Conservation (phyloP, 306 rosid species). For the Myrica gale region DNA sequence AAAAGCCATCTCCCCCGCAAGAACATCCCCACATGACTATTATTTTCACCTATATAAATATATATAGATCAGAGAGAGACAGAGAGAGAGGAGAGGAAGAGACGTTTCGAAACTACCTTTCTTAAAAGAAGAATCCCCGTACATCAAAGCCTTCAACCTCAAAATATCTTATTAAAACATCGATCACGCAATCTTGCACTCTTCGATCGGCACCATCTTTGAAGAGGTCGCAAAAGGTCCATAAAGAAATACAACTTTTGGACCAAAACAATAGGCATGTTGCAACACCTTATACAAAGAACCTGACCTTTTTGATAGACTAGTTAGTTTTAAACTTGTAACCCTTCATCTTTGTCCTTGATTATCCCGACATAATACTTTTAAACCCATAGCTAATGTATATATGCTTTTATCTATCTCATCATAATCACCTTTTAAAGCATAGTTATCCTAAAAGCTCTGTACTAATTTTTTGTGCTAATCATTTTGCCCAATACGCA, state of each 20-base stretch:
- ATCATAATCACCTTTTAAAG: constrained; percentile 47
- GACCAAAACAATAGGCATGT: constrained; percentile 40
- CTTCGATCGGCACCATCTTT: constrained; percentile 10
- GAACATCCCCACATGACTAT: constrained; percentile 28
- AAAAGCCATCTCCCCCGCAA: constrained; percentile 41
- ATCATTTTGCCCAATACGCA: background rate
- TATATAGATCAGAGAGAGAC: background rate
- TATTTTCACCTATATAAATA: constrained; percentile 7
- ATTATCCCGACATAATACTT: constrained; percentile 53
- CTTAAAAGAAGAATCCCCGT: constrained; percentile 21
- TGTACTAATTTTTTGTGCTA: background rate
- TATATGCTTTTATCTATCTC: constrained; percentile 47
- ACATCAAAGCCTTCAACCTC: background rate
- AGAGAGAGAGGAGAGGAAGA: constrained; percentile 6
- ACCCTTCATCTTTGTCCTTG: constrained; percentile 42
- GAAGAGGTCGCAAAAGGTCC: constrained; percentile 19
- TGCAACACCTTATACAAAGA: constrained; percentile 29
- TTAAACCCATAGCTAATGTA: constrained; percentile 23
- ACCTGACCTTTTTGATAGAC: background rate
- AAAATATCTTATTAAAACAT: constrained; percentile 49
- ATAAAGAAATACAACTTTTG: constrained; percentile 39
- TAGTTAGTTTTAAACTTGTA: constrained; percentile 29
- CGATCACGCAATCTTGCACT: constrained; percentile 2
- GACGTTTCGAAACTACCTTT: constrained; percentile 37
- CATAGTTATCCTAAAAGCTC: constrained; percentile 29